Evolutionary conservation across 225 moss, liverwort and hornwort species (phyloP).

Genomic region (Polytrichum formosum): DNA sequence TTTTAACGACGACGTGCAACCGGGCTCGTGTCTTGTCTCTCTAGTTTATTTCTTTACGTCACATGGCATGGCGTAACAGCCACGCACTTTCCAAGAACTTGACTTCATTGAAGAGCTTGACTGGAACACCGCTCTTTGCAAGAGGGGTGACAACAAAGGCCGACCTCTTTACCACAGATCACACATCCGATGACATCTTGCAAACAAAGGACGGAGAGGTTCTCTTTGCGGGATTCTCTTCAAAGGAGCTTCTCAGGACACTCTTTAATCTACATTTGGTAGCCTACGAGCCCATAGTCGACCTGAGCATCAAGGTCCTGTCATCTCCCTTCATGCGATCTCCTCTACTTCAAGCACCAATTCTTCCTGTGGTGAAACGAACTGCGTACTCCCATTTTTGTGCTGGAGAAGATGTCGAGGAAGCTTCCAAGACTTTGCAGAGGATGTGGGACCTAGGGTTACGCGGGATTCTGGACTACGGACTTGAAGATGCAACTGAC

Average conservation of each 20-base stretch:
- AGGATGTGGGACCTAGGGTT: slow-evolving; percentile 89
- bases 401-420: slow-evolving; percentile 68
- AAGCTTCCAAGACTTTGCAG: slow-evolving; percentile 66
- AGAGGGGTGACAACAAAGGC: slow-evolving; percentile 42
- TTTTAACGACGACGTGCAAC: too few relatives aligned
- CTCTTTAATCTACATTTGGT: slow-evolving; percentile 74
- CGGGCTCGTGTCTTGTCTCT: too few relatives aligned
- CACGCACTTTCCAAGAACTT: slow-evolving; percentile 23
- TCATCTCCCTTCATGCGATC: slow-evolving; percentile 67
- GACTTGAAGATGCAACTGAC: slow-evolving; percentile 82
- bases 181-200: slow-evolving; percentile 25
- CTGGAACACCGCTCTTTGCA: slow-evolving; percentile 13
- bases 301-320: slow-evolving; percentile 68
- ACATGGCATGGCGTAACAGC: slow-evolving; percentile 49
- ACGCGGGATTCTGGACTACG: slow-evolving; percentile 73
- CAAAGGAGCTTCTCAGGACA: slow-evolving; percentile 64
- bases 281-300: slow-evolving; percentile 68
- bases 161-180: slow-evolving; percentile 21
- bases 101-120: slow-evolving; percentile 10
- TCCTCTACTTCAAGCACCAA: slow-evolving; percentile 48
- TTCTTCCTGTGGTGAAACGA: slow-evolving; percentile 64
- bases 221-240: slow-evolving; percentile 60
- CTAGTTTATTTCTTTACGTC: background rate
- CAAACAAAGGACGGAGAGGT: slow-evolving; percentile 46
- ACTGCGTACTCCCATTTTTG: slow-evolving; percentile 88